Evolutionary conservation across 78 protist genomes (phyloP).

Genomic region (slime mould (Dictyostelium discoideum)): DNA sequence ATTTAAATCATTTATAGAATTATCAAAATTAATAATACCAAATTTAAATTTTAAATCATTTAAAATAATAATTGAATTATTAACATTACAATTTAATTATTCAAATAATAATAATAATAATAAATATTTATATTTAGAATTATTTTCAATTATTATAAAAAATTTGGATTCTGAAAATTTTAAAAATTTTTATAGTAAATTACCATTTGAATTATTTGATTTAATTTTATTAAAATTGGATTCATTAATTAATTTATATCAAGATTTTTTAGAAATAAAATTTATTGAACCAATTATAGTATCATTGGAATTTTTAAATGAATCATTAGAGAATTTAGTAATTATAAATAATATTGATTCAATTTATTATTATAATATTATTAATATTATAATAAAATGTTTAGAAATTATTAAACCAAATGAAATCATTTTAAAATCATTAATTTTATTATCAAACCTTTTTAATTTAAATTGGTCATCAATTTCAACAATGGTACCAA

Average conservation of each 20-base stretch:
- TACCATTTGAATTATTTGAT: not conserved
- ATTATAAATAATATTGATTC: not conserved
- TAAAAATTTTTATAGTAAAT: not conserved
- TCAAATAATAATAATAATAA: not conserved
- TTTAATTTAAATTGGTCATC: not conserved
- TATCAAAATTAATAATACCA: not conserved
- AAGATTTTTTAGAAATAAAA: not conserved
- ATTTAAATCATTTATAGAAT: not conserved
- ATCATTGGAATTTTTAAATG: not conserved
- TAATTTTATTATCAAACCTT: not conserved
- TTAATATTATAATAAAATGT: not conserved
- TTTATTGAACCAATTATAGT: not conserved
- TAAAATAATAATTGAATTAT: not conserved
- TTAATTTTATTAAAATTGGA: not conserved
- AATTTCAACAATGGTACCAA: not conserved
- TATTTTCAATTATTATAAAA: not conserved
- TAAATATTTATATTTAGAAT: not conserved
- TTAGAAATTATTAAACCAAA: not conserved
- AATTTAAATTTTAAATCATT: not conserved
- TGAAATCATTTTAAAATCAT: not conserved
- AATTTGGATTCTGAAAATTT: not conserved
- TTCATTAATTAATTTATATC: not conserved
- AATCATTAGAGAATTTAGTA: not conserved
- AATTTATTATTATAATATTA: not conserved
- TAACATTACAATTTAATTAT: not conserved